Evolutionary conservation across 1,139 yeast genomes (phyloP), one percentile per base, ranked within the genome.

Genomic region (Hansenula sp.): DNA sequence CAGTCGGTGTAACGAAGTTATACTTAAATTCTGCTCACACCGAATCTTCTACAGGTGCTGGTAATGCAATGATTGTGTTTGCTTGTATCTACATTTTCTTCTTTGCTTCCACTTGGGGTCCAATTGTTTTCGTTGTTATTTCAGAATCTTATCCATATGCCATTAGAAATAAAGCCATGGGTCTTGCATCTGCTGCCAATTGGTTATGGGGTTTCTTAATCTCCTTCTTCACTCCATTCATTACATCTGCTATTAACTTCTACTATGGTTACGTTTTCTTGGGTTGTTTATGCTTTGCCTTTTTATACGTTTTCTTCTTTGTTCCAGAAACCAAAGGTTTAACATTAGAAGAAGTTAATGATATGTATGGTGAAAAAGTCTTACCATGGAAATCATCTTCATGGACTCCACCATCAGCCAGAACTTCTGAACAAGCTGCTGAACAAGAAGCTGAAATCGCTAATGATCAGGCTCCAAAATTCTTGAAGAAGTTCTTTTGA

Each of bases 91-190:
- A 74, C 72, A 82, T 86, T 51, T 81, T 81, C 74, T 81, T 77
- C 69, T 85, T 84, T 62, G 91, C 93, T 41, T 71, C 81, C 43
- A 78, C 91, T 24, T 84, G 93, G 93, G 94, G 90, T 47, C 91
- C 93, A 55, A 77, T 82, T 58, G 83, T 81, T 42, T 85, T 71
- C 68, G 81, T 81, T 50, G 77, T 83, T 59, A 74, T 79, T 44
- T 77, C 89, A 33, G 93, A 85, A 66, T 71, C 81, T 44, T 84
- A 77, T 69, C 91, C 93, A 59, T 74, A 82, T 56, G 77, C 89
- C 67, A 79, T 84, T 58, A 79, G 86, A 69, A 73, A 86, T 40
- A 83, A 83, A 70, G 86, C 84, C 52, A 81, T 84, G 80, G 78
- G 86, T 46, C 66, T 84, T 50, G 84, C 89, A 40, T 72, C 78